phyloP scores from a whole-genome alignment of 1,284 basidiomycete species.

The Malassezia psittaci region DNA sequence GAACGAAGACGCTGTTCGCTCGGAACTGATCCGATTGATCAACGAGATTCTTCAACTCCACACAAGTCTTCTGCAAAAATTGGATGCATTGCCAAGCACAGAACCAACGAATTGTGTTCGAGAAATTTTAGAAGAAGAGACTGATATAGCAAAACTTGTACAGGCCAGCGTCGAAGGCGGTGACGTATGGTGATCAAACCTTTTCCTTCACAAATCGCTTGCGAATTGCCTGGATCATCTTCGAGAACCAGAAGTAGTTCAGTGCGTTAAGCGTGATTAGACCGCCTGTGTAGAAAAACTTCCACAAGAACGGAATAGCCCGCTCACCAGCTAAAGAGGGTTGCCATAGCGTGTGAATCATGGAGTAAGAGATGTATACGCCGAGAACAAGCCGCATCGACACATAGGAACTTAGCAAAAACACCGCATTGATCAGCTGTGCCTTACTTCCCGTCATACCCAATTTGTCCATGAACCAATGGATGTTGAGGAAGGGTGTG shows the following conservation, averaged over 20 bases:
- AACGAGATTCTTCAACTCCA: neutral
- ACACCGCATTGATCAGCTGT: conserved; percentile 48
- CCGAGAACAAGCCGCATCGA: conserved; percentile 45
- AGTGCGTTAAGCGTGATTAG: conserved; percentile 34
- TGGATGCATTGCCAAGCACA: neutral
- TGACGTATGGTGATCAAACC: conserved; percentile 23
- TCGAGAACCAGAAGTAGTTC: conserved; percentile 49
- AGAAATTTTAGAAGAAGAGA: conserved; percentile 24
- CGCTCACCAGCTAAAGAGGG: neutral
- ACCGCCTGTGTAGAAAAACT: conserved; percentile 31
- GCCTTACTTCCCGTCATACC: conserved; percentile 42
- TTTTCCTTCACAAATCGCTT: conserved; percentile 35
- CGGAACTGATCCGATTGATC: neutral
- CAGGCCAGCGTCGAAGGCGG: conserved; percentile 9
- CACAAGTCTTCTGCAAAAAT: neutral
- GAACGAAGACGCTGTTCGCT: conserved; percentile 8
- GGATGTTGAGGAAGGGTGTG: conserved; percentile 49
- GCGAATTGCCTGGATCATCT: conserved; percentile 43
- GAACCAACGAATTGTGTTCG: conserved; percentile 12
- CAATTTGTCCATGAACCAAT: conserved; percentile 50
- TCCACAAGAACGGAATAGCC: conserved; percentile 15
- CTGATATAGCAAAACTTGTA: conserved; percentile 18
- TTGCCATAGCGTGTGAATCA: conserved; percentile 16
- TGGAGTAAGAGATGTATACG: conserved; percentile 25
- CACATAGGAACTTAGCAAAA: conserved; percentile 43